Evolutionary conservation across 2,329 filamentous ascomycete genomes (phyloP), one percentile per base, ranked within the genome.

Genomic region (Talaromyces atroroseus): DNA sequence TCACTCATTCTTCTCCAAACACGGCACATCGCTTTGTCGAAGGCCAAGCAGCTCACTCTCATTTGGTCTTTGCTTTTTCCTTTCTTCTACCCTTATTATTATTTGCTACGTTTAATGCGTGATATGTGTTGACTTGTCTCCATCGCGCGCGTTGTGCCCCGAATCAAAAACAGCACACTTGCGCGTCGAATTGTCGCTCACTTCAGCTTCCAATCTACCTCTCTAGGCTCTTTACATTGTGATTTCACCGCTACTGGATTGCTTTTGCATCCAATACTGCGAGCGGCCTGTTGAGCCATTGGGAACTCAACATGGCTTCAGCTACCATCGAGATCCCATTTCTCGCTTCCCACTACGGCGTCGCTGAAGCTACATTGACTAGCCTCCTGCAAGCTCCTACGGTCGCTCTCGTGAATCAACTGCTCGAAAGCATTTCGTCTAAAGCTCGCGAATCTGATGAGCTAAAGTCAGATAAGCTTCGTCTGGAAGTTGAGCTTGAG

Each of bases 401-500:
- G 3, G 77, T 81, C 60, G 90, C 95, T 12, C 83, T 96, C 24
- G 88, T 96, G 62, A 81, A 82, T 58, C 78, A 82, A 44, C 79
- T 99, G 52, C 81, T 99, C 42, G 79, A 83, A 60, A 86, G 88
- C 24, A 83, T 97, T 53, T 82, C 86, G 23, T 76, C 78, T 29
- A 96, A 94, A 71, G 90, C 89, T 36, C 88, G 86, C 65, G 90
- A 96, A 66, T 87, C 84, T 65, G 90, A 96, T 68, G 82, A 85
- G 40, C 76, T 96, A 42, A 90, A 87, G 65, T 87, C 92, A 10
- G 89, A 95, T 62, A 97, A 96, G 75, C 81, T 96, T 46, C 87
- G 90, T 63, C 78, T 89, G 47, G 90, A 96, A 66, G 94, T 99
- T 46, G 92, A 97, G 76, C 82, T 97, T 7, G 94, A 99, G 71